These are phyloP conservation scores for Plantago lanceolata DNA, from an alignment of 305 asterid species.

Conservation along the genomic window DNA sequence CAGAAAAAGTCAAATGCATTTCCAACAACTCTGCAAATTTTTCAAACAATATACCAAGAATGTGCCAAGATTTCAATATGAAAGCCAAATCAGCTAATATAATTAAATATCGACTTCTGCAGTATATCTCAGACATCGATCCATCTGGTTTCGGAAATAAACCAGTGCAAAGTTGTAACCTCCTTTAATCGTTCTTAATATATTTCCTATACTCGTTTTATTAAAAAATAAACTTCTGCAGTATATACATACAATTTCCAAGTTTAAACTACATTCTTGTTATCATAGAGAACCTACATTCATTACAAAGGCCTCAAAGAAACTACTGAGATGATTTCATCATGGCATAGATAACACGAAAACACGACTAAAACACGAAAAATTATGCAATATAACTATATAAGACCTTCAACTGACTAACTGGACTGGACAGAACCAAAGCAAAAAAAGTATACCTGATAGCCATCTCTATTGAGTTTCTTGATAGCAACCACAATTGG, in stretches of 20 bases:
- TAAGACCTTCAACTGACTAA: not conserved
- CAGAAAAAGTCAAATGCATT: not conserved
- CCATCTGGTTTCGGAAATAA: too few relatives aligned
- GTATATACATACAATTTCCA: not conserved
- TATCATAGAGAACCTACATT: too few relatives aligned
- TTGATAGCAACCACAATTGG: slow-evolving; percentile 70
- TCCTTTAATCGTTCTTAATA: too few relatives aligned
- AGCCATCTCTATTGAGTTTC: slow-evolving; percentile 68
- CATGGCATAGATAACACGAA: not conserved
- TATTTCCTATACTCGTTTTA: too few relatives aligned
- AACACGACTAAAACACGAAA: not conserved
- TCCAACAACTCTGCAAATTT: not conserved
- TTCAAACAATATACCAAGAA: slow-evolving; percentile 1
- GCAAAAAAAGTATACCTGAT: slow-evolving; percentile 47
- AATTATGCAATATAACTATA: not conserved
- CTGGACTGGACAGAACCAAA: not conserved
- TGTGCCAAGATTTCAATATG: not conserved
- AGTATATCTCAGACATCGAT: too few relatives aligned
- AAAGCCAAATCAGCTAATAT: not conserved
- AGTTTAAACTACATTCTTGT: not conserved
- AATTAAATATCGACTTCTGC: not conserved
- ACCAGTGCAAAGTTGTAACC: too few relatives aligned
- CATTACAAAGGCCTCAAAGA: not conserved
- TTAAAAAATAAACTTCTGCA: too few relatives aligned
- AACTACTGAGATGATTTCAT: not conserved